Percentiles rank a stretch among this genome's conserved stretches.
phyloP scores from a whole-genome alignment of 495 filamentous ascomycete species.

The Melanomma pulvis-pyrius region DNA sequence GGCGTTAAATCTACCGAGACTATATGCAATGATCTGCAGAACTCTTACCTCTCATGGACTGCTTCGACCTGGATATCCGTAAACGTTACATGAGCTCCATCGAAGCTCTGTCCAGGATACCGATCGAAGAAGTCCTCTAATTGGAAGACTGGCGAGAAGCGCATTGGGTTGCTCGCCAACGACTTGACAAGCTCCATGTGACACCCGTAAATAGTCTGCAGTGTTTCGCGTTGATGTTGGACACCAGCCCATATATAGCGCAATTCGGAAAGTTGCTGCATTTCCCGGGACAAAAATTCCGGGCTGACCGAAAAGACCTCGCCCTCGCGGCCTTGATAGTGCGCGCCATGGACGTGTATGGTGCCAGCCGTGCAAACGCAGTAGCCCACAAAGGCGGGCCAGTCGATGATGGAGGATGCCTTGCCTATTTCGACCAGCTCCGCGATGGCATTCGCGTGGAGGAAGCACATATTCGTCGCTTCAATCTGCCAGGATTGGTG shows the following conservation, averaged over 20 bases:
- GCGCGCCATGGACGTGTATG: conserved; percentile 80
- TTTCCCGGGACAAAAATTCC: conserved; percentile 73
- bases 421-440: conserved; percentile 79
- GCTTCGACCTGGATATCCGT: conserved; percentile 41
- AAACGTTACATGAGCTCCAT: conserved; percentile 58
- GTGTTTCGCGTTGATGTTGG: conserved; percentile 75
- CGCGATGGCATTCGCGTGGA: conserved; percentile 83
- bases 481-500: conserved; percentile 92
- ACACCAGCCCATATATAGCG: conserved; percentile 74
- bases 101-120: conserved; percentile 60
- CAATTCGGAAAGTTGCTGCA: conserved; percentile 75
- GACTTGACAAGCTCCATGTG: conserved; percentile 76
- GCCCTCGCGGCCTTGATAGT: conserved; percentile 69
- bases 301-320: conserved; percentile 67
- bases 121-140: conserved; percentile 86
- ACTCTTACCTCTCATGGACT: conserved; percentile 39
- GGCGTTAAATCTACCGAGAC: neutral
- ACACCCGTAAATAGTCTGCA: conserved; percentile 71
- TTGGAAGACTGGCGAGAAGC: conserved; percentile 77
- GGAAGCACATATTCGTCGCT: conserved; percentile 81
- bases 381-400: conserved; percentile 81
- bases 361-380: conserved; percentile 81
- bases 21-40: neutral
- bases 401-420: conserved; percentile 66
- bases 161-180: conserved; percentile 63